Evolutionary conservation across 805 yeast genomes (phyloP).

Genomic region (Ogataea nakhonphanomensis): DNA sequence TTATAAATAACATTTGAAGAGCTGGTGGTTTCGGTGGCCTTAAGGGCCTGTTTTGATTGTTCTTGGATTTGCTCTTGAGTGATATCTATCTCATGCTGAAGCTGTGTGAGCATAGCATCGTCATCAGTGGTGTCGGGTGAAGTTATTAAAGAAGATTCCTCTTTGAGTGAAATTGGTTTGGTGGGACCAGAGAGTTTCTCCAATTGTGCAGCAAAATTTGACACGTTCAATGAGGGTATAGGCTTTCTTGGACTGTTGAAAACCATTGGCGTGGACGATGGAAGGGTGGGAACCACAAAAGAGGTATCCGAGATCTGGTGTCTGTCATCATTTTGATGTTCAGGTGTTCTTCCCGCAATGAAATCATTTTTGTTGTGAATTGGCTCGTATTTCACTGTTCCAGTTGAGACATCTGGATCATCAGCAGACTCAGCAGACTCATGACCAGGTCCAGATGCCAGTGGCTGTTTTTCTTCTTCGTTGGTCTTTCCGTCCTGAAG

Average conservation of each 20-base stretch:
- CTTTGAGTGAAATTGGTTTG: slow-evolving; percentile 5
- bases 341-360: neutral
- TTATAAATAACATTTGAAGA: slow-evolving; percentile 8
- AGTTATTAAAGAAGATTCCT: neutral
- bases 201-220: slow-evolving; percentile 16
- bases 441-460: neutral
- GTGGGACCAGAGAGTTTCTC: slow-evolving; percentile 15
- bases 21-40: slow-evolving; percentile 6
- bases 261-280: slow-evolving; percentile 20
- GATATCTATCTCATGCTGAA: slow-evolving; percentile 9
- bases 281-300: slow-evolving; percentile 13
- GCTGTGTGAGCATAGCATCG: slow-evolving; percentile 7
- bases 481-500: neutral
- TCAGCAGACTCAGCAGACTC: no score
- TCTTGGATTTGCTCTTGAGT: slow-evolving; percentile 9
- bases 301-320: neutral
- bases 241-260: slow-evolving; percentile 8
- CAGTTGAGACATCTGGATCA: no score
- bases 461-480: neutral
- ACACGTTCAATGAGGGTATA: slow-evolving; percentile 9
- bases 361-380: neutral
- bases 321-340: neutral
- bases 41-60: slow-evolving; percentile 6
- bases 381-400: no score
- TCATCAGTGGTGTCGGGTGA: slow-evolving; percentile 7